Percentiles rank a stretch among this genome's conserved stretches.
These are phyloP conservation scores for Colletotrichum coccodes DNA, from an alignment of 2,329 filamentous ascomycete species.

Conservation along the genomic window DNA sequence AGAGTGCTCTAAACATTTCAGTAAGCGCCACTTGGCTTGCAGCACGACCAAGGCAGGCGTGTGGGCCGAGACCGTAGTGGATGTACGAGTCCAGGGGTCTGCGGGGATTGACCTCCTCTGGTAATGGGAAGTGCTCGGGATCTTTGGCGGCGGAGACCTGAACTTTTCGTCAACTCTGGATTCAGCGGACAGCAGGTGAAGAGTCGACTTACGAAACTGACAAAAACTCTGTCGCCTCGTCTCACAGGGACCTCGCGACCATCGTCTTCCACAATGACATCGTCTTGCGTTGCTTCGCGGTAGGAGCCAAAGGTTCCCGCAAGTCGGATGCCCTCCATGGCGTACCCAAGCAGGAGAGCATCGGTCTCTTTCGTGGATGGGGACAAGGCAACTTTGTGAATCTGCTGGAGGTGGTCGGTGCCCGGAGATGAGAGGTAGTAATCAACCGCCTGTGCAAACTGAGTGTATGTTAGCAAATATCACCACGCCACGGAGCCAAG, in stretches of 20 bases:
- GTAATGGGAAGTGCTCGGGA: slow-evolving; percentile 67
- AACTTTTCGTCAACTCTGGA: neutral
- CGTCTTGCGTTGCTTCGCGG: slow-evolving; percentile 60
- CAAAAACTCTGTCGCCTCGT: slow-evolving; percentile 69
- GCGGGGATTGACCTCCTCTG: slow-evolving; percentile 68
- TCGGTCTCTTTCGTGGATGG: slow-evolving; percentile 68
- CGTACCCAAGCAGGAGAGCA: slow-evolving; percentile 73
- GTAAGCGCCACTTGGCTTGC: slow-evolving; percentile 70
- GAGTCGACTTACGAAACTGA: slow-evolving; percentile 64
- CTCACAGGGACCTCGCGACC: slow-evolving; percentile 61
- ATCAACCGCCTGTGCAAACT: slow-evolving; percentile 79
- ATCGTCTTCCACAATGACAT: slow-evolving; percentile 62
- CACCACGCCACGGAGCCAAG: too few species aligned
- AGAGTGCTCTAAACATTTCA: slow-evolving; percentile 75
- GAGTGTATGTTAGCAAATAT: slow-evolving; percentile 33
- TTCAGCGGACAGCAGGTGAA: neutral
- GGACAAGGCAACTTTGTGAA: slow-evolving; percentile 68
- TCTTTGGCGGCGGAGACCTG: slow-evolving; percentile 64
- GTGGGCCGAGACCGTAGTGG: slow-evolving; percentile 70
- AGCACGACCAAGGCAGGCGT: slow-evolving; percentile 70
- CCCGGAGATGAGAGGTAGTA: slow-evolving; percentile 73
- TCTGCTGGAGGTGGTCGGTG: slow-evolving; percentile 64
- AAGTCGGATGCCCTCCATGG: slow-evolving; percentile 77
- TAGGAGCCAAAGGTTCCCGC: slow-evolving; percentile 71
- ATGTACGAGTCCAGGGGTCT: slow-evolving; percentile 74